Evolutionary conservation across 495 filamentous ascomycete genomes (phyloP), one percentile per base, ranked within the genome.

Genomic region (Pyrenopolyporus hunteri): DNA sequence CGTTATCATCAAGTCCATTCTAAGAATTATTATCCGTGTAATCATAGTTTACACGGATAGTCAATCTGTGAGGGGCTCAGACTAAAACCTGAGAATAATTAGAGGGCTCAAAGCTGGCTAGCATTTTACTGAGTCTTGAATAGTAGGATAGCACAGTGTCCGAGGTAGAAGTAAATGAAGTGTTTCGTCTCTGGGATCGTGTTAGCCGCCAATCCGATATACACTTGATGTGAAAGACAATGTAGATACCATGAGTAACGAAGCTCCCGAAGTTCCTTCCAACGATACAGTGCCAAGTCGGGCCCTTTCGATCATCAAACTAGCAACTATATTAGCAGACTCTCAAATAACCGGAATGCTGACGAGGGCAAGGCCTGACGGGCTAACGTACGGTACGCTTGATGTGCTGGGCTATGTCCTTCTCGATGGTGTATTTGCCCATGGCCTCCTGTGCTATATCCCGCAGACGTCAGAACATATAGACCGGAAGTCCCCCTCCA

Each of bases 91-190:
- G 25, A 26, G 17, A 35, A 56, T 40, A 36, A 23, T 16, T 32
- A 33, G 23, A 33, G 9, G 10, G n/a, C 31, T 51, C 5, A 46
- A 56, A 11, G 10, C 10, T 23, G 39, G 28, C 52, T 28, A 31
- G 26, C 13, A 32, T 25, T 66, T 78, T 85, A 97, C 82, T 97
- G 93, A 19, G 94, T 99, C 85, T 99, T 99, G 85, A 98, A 99
- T 50, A 99, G 87, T 36, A 99, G 87, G 69, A 99, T 97, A 14
- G 94, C 94, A 74, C 91, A 97, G 82, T 97, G 94, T 43, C 94
- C 94, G 57, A 98, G 90, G 78, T 98, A 98, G 83, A 99, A 99
- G 81, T 99, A 99, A 73, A 98, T 97, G 80, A 99, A 99, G 77
- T 99, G 94, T 78, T 97, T 97, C 33, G 94, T 97, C 74, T 99